Evolutionary conservation across 2,329 filamentous ascomycete species (phyloP).

Genomic region (Talaromyces sp.): DNA sequence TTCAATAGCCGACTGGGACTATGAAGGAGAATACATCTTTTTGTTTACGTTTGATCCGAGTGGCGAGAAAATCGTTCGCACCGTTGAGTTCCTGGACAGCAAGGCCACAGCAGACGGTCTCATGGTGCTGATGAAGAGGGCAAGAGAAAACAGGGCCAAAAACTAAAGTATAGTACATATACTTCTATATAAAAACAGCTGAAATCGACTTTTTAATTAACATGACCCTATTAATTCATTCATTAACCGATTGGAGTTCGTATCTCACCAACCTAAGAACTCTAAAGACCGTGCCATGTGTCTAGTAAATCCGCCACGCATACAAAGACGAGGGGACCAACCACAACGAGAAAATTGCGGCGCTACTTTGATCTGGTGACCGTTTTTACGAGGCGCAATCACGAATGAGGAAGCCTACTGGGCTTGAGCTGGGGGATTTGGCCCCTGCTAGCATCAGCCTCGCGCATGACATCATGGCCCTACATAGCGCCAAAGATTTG

Average conservation of each 20-base stretch:
- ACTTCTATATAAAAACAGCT: background rate
- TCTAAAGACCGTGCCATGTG: background rate
- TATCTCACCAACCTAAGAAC: background rate
- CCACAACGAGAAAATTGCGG: background rate
- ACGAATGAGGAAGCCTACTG: background rate
- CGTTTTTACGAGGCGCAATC: background rate
- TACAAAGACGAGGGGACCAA: background rate
- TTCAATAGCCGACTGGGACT: conserved; percentile 19
- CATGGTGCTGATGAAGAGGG: conserved; percentile 4
- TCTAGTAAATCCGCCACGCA: background rate
- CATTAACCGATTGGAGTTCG: no score
- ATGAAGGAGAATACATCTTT: conserved; percentile 29
- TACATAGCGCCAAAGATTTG: background rate
- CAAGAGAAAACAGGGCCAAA: conserved; percentile 5
- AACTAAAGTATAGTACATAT: background rate
- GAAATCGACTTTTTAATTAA: no score
- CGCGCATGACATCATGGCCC: background rate
- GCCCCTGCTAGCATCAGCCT: background rate
- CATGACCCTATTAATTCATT: background rate
- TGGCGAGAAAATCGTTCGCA: conserved; percentile 22
- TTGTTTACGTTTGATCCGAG: conserved; percentile 24
- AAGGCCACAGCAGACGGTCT: conserved; percentile 13
- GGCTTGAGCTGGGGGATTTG: background rate
- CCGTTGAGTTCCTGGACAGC: conserved; percentile 30
- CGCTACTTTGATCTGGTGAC: background rate